phyloP scores from a whole-genome alignment of 805 yeast genomes.

The Saccharomycopsis lassenensis region DNA sequence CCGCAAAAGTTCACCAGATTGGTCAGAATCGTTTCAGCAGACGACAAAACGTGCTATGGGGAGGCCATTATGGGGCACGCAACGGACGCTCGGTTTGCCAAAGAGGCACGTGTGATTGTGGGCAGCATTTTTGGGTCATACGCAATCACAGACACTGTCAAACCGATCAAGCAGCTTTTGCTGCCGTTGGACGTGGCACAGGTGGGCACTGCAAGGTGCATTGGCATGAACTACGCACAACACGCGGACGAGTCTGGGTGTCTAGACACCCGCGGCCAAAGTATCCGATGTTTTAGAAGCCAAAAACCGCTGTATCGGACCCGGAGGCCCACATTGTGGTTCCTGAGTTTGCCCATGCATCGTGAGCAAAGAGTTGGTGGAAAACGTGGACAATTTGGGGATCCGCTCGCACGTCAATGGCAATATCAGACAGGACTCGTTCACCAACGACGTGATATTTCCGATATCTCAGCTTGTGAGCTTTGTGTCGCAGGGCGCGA shows the following conservation, averaged over 20 bases:
- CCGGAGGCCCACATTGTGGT: slow-evolving; percentile 34
- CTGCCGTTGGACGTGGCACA: slow-evolving; percentile 31
- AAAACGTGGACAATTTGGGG: slow-evolving; percentile 24
- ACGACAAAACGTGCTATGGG: slow-evolving; percentile 34
- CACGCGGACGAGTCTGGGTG: slow-evolving; percentile 31
- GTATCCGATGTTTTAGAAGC: slow-evolving; percentile 43
- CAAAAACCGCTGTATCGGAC: slow-evolving; percentile 33
- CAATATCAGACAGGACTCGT: slow-evolving; percentile 33
- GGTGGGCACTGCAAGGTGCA: slow-evolving; percentile 32
- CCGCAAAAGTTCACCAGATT: slow-evolving; percentile 24
- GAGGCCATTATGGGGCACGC: slow-evolving; percentile 34
- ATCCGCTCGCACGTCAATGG: slow-evolving; percentile 37
- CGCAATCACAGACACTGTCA: slow-evolving; percentile 28
- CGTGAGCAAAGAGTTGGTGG: slow-evolving; percentile 4
- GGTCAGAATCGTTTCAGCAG: slow-evolving; percentile 36
- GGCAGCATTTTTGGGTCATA: slow-evolving; percentile 35
- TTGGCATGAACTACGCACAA: slow-evolving; percentile 42
- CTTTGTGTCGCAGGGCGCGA: slow-evolving; percentile 40
- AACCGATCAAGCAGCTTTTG: slow-evolving; percentile 27
- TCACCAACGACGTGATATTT: slow-evolving; percentile 40
- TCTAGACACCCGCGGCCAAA: slow-evolving; percentile 35
- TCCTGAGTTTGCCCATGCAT: slow-evolving; percentile 28
- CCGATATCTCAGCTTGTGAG: slow-evolving; percentile 32
- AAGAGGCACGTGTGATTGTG: slow-evolving; percentile 31
- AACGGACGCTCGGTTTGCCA: slow-evolving; percentile 29